Evolutionary conservation across 768 basidiomycete genomes (phyloP).

Genomic region (Russula olivacea): DNA sequence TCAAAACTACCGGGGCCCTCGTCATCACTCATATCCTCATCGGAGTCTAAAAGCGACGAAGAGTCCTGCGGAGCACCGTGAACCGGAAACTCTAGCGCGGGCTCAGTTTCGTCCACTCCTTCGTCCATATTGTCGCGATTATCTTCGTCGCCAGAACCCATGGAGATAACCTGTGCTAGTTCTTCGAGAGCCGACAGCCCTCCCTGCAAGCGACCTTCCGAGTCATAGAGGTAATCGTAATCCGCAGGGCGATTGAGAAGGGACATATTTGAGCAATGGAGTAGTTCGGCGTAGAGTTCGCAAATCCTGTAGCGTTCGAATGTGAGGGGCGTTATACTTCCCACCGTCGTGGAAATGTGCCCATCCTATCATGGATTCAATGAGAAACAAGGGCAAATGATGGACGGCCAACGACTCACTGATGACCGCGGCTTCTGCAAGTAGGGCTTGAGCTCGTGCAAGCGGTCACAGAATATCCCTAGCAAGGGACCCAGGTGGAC

Average conservation of each 20-base stretch:
- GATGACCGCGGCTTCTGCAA: conserved; percentile 68
- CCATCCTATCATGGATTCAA: conserved; percentile 44
- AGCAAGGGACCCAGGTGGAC: conserved; percentile 86
- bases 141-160: conserved; percentile 49
- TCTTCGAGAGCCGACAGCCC: conserved; percentile 81
- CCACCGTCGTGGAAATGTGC: conserved; percentile 67
- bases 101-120: conserved; percentile 52
- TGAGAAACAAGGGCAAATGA: background rate
- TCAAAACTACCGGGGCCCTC: conserved; percentile 68
- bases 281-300: conserved; percentile 92
- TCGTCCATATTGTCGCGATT: conserved; percentile 57
- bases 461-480: conserved; percentile 59
- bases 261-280: conserved; percentile 98
- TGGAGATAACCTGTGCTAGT: conserved; percentile 75
- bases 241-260: conserved; percentile 78
- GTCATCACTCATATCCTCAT: conserved; percentile 70
- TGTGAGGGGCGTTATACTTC: conserved; percentile 72
- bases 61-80: conserved; percentile 47
- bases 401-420: conserved; percentile 41
- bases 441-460: conserved; percentile 65
- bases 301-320: conserved; percentile 94
- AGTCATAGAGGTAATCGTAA: conserved; percentile 67
- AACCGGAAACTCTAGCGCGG: conserved; percentile 64
- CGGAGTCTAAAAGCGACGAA: conserved; percentile 53
- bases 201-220: conserved; percentile 80